phyloP scores from a whole-genome alignment of 768 basidiomycete genomes.

The Porphyrellus cyaneotinctus region DNA sequence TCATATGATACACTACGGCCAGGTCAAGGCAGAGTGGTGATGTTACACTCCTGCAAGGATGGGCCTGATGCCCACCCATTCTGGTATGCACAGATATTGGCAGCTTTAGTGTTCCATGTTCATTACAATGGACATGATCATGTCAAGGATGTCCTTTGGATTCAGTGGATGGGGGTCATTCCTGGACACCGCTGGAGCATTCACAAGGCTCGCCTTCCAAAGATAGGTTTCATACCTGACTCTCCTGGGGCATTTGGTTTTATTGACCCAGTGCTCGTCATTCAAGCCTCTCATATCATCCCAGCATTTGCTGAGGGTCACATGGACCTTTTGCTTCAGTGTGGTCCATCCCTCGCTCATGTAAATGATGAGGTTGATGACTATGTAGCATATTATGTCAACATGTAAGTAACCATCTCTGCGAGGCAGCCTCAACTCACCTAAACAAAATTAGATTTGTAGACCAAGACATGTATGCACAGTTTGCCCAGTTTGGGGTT shows the following conservation, averaged over 20 bases:
- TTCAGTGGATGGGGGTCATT: constrained; percentile 36
- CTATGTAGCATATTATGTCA: not conserved
- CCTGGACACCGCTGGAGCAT: constrained; percentile 15
- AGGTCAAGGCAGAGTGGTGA: constrained; percentile 15
- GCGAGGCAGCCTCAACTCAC: not conserved
- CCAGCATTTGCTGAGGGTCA: constrained; percentile 28
- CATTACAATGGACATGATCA: constrained; percentile 1
- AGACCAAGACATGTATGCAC: not conserved
- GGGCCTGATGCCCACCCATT: constrained; percentile 8
- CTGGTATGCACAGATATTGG: constrained; percentile 23
- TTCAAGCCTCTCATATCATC: constrained; percentile 30
- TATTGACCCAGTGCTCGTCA: constrained; percentile 26
- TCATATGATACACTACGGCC: constrained; percentile 13
- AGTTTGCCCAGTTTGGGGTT: not conserved
- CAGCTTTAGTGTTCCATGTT: constrained; percentile 18
- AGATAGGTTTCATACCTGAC: constrained; percentile 29
- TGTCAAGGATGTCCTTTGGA: constrained; percentile 34
- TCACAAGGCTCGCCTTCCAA: constrained; percentile 21
- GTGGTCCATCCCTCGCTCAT: not conserved
- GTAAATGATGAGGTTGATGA: not conserved
- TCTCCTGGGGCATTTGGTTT: constrained; percentile 35
- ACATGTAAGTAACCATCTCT: not conserved
- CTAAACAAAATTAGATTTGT: not conserved
- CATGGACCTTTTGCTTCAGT: constrained; percentile 1
- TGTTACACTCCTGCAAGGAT: constrained; percentile 18